phyloP scores from a whole-genome alignment of 495 filamentous ascomycete species.

The Talaromyces wortmannii region DNA sequence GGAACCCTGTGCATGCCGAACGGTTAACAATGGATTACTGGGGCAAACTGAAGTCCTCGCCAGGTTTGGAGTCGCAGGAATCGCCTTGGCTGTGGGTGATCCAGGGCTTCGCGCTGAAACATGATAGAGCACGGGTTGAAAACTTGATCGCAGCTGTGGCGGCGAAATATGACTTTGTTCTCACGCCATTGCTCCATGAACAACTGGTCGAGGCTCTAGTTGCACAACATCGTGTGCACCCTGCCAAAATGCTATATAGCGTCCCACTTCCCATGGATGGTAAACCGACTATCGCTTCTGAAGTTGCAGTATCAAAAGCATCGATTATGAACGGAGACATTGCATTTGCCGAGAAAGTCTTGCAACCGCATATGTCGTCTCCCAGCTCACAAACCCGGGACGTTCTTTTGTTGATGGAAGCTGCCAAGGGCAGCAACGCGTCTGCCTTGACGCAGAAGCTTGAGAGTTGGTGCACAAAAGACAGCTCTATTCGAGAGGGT shows the following conservation, averaged over 20 bases:
- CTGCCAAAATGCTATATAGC: conserved; percentile 44
- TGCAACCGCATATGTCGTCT: conserved; percentile 47
- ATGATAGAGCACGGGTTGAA: conserved; percentile 39
- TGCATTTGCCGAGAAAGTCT: conserved; percentile 57
- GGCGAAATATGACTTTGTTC: not conserved
- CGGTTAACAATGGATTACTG: conserved; percentile 40
- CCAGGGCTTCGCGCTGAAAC: conserved; percentile 59
- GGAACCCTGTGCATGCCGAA: conserved; percentile 51
- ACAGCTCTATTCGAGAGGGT: conserved; percentile 24
- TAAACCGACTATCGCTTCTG: conserved; percentile 38
- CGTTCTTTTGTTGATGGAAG: conserved; percentile 69
- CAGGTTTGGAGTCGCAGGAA: conserved; percentile 13
- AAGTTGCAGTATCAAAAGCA: conserved; percentile 43
- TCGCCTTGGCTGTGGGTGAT: conserved; percentile 56
- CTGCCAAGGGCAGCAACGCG: conserved; percentile 60
- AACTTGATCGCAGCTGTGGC: not conserved
- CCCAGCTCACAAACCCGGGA: conserved; percentile 54
- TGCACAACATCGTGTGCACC: conserved; percentile 25
- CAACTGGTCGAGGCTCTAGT: conserved; percentile 28
- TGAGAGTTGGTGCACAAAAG: conserved; percentile 41
- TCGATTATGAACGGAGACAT: conserved; percentile 52
- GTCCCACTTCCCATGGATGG: conserved; percentile 39
- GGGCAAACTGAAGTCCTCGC: conserved; percentile 14
- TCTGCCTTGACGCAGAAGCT: conserved; percentile 61
- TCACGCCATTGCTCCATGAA: conserved; percentile 15